Evolutionary conservation across 257 asterid species (phyloP), one percentile per base, ranked within the genome.

Genomic region (Nicotiana obtusifolia): DNA sequence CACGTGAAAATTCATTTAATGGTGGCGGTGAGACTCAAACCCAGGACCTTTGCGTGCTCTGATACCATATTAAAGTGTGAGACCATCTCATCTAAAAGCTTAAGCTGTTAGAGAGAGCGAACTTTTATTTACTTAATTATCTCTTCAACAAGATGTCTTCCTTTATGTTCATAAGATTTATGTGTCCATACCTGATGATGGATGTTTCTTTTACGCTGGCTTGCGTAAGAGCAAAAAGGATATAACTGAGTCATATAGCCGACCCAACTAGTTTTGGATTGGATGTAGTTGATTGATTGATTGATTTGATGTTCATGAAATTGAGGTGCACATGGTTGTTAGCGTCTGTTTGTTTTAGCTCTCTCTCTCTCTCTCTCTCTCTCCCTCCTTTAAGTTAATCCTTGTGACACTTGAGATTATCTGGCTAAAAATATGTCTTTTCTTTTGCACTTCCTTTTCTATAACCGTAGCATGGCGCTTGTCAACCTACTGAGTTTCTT

Each of bases 181-280:
- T 20, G 19, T 53, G 77, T 28, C 77, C 30, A 33, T 68, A 35
- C 54, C 28, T 66, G 75, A 33, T 37, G 9, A 37, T 68, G 16
- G 31, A 37, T 69, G 77, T 69, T 69, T 69, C 77, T 37, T n/a
- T 69, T 69, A 69, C n/a, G 57, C 57, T 69, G n/a, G 54, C 33
- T 37, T 54, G 22, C 78, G 20, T 41, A 41, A 37, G 77, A 24
- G 57, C 31, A 10, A 5, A 41, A 69, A 69, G n/a, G 78, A 69
- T 69, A 41, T 69, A 20, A 19, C 19, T 69, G 57, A 69, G 57
- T 44, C 77, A 11, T 41, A 20, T 11, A 49, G 57, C 44, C 33
- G 11, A 69, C 57, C 33, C 5, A 69, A 37, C 57, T 69, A 69
- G n/a, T 37, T 69, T 69, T 37, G 57, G 47, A 69, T 11, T 53